Percentiles rank a stretch among this genome's conserved stretches.
These are phyloP conservation scores for Saturnispora serradocipensis DNA, from an alignment of 805 yeast species.

Conservation along the genomic window DNA sequence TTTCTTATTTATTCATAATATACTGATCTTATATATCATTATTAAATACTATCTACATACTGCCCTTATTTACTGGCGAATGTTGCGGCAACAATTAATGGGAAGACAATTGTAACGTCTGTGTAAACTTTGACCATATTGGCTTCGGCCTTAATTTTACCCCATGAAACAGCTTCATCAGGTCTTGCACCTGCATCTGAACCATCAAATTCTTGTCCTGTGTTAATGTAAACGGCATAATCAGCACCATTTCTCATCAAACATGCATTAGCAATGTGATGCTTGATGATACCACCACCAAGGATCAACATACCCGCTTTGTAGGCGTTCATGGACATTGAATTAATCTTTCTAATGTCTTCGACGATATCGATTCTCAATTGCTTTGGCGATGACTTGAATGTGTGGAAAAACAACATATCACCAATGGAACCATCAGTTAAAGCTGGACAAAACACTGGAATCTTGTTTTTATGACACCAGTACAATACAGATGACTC, in stretches of 20 bases:
- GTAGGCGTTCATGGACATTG: constrained; percentile 90
- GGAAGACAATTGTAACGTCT: constrained; percentile 91
- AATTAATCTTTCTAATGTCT: constrained; percentile 85
- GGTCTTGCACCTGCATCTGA: constrained; percentile 99
- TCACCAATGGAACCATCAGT: constrained; percentile 99
- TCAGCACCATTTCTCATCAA: constrained; percentile 99
- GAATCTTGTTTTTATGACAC: constrained; percentile 96
- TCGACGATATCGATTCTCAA: constrained; percentile 86
- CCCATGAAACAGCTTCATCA: constrained; percentile 99
- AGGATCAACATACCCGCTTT: constrained; percentile 92
- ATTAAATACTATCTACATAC: neutral
- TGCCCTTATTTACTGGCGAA: constrained; percentile 53
- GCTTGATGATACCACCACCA: constrained; percentile 96
- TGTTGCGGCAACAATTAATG: constrained; percentile 95
- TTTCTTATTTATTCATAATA: neutral
- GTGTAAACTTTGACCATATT: constrained; percentile 85
- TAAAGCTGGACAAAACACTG: constrained; percentile 93
- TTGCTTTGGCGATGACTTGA: constrained; percentile 85
- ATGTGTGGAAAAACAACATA: constrained; percentile 97
- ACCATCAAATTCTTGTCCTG: constrained; percentile 98
- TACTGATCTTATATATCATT: neutral
- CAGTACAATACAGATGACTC: constrained; percentile 91
- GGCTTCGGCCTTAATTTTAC: constrained; percentile 94
- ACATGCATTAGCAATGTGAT: constrained; percentile 96
- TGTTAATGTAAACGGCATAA: constrained; percentile 91